A percentile compares a stretch with the other conserved stretches of the same genome.
phyloP scores from a whole-genome alignment of 345 rosid species.

The Geranium brycei region DNA sequence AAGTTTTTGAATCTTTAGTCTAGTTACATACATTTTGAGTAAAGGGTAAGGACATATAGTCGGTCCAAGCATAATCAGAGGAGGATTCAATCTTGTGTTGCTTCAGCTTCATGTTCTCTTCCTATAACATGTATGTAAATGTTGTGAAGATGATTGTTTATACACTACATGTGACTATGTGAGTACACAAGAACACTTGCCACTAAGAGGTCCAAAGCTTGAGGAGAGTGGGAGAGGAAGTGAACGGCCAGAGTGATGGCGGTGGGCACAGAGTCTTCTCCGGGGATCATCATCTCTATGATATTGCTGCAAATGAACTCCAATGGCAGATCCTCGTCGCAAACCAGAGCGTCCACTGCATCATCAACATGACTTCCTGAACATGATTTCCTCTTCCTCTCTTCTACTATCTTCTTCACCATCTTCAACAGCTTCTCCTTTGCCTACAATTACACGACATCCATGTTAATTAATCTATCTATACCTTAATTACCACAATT shows the following conservation, averaged over 20 bases:
- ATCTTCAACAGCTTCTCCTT: conserved; percentile 48
- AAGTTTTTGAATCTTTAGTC: no score
- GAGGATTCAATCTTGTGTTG: conserved; percentile 33
- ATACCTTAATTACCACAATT: no score
- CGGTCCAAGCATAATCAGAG: conserved; percentile 58
- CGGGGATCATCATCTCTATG: conserved; percentile 95
- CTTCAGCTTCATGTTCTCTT: conserved; percentile 79
- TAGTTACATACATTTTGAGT: conserved; percentile 67
- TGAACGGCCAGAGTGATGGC: conserved; percentile 86
- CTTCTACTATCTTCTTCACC: conserved; percentile 54
- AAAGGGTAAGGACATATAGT: conserved; percentile 71
- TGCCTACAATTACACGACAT: conserved; percentile 29
- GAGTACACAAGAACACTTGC: conserved; percentile 21
- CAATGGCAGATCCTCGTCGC: conserved; percentile 38
- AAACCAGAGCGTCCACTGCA: conserved; percentile 54
- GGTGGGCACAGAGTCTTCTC: conserved; percentile 81
- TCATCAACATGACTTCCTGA: conserved; percentile 24
- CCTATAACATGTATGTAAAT: conserved; percentile 26
- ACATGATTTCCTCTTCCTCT: conserved; percentile 32
- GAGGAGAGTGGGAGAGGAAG: conserved; percentile 54
- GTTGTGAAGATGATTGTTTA: no score
- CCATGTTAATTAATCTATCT: no score
- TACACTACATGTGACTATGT: no score
- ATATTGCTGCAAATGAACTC: conserved; percentile 65
- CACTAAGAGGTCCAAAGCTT: conserved; percentile 45